Conservation (phyloP, 208 protist species). For the Leishmania major region DNA sequence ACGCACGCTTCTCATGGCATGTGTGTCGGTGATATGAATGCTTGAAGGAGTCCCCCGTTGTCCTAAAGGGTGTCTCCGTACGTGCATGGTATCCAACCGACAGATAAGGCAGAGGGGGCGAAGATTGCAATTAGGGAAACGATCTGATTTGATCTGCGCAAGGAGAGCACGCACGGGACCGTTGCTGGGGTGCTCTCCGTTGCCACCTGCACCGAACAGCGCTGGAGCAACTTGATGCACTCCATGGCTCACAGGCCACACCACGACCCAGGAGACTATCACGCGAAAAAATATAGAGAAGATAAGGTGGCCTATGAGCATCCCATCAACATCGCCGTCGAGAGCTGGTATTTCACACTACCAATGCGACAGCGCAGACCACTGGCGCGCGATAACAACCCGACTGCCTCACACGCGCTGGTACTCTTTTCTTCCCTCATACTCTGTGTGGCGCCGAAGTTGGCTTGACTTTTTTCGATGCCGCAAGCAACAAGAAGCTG, state of each 20-base stretch:
- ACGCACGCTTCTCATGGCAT: not conserved
- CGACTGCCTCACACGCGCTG: not conserved
- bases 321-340: not conserved
- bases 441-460: not conserved
- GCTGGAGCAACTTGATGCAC: not conserved
- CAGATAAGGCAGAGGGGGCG: not conserved
- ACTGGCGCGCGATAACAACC: not conserved
- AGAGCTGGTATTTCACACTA: not conserved
- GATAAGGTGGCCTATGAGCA: not conserved
- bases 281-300: not conserved
- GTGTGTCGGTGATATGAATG: not conserved
- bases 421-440: not conserved
- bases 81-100: not conserved
- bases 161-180: not conserved
- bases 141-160: not conserved
- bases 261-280: not conserved
- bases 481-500: not conserved
- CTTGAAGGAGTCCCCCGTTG: not conserved
- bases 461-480: not conserved
- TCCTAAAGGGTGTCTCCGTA: not conserved
- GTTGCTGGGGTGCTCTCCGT: not conserved
- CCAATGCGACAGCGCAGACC: not conserved
- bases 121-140: not conserved
- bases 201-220: not conserved
- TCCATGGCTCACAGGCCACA: not conserved